Base-by-base conservation (phyloP, 1,284 basidiomycete species). In the Ustilago xerochloae region DNA sequence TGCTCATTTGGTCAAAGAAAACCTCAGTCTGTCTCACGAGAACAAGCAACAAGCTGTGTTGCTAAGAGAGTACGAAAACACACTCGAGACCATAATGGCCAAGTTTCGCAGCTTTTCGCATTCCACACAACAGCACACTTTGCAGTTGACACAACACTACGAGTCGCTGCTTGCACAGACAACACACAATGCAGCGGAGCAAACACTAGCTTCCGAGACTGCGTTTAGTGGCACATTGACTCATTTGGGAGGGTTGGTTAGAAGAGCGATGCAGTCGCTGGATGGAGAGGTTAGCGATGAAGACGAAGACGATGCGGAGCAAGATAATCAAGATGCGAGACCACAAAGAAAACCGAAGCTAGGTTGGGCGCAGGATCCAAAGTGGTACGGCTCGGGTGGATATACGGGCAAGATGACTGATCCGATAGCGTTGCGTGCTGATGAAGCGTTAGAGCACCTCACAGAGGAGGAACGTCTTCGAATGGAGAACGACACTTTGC, bases 61-160 rank as follows among this genome's bases (percentile, higher is more conserved):
- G 26, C 87, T 99, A 61, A 94, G 94, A 79, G 97, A 99, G 85
- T 96, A 97, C 84, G 96, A 99, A 85, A 88, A 89, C 67, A 97
- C 95, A 1, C 89, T 99, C 86, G 95, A 98, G 82, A 94, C 91
- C 33, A 92, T 99, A 83, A 98, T 99, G 96, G 87, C 90, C 63
- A 97, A 97, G 86, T 98, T 98, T 84, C 89, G 95, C 54, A 91
- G 91, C 68, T 92, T 97, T 81, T 82, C 97, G 92, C 87, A 92
- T 75, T 92, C 96, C 16, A 93, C 94, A 0, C 93, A 96, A 81
- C 91, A 92, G 77, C 94, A 98, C 84, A 93, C 97, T 79, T 88
- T 93, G 12, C 92, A 91, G 0, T 87, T 98, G 13, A 92, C 92
- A 55, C 90, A 91, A 52, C 94, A 99, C 85, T 99, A 99, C 86